phyloP scores from a whole-genome alignment of 1,284 basidiomycete species.

The Golubevia pallescens region DNA sequence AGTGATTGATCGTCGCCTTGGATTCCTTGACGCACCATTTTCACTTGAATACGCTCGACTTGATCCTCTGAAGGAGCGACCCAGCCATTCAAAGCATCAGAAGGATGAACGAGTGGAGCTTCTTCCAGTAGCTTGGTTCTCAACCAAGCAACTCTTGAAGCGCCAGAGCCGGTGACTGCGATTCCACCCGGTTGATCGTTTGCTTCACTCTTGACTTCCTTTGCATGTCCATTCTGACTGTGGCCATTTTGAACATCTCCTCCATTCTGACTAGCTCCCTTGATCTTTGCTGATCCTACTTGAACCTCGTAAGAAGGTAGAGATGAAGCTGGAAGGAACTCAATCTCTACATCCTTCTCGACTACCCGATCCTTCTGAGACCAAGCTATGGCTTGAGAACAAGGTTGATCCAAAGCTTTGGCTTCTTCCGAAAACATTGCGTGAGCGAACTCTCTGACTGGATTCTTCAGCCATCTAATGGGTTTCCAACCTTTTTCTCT shows the following conservation, averaged over 20 bases:
- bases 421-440: constrained; percentile 20
- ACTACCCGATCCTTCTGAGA: not conserved
- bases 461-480: constrained; percentile 45
- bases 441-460: constrained; percentile 30
- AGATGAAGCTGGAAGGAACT: not conserved
- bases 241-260: constrained; percentile 1
- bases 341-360: not conserved
- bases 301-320: constrained; percentile 1
- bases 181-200: constrained; percentile 1
- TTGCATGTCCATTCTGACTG: constrained; percentile 12
- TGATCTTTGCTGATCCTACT: constrained; percentile 4
- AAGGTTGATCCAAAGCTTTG: constrained; percentile 22
- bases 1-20: too few species aligned
- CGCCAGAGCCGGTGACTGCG: constrained; percentile 8
- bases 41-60: not conserved
- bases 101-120: constrained; percentile 53
- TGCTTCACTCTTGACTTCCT: constrained; percentile 21
- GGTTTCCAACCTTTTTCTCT: constrained; percentile 13
- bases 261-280: constrained; percentile 1
- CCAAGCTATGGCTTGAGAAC: constrained; percentile 8
- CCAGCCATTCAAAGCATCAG: constrained; percentile 25
- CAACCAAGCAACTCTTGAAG: constrained; percentile 37
- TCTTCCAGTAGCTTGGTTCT: constrained; percentile 42
- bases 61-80: constrained; percentile 12
- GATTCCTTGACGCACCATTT: constrained; percentile 12